phyloP scores from a whole-genome alignment of 768 basidiomycete genomes.

The Hydnum rufescens region DNA sequence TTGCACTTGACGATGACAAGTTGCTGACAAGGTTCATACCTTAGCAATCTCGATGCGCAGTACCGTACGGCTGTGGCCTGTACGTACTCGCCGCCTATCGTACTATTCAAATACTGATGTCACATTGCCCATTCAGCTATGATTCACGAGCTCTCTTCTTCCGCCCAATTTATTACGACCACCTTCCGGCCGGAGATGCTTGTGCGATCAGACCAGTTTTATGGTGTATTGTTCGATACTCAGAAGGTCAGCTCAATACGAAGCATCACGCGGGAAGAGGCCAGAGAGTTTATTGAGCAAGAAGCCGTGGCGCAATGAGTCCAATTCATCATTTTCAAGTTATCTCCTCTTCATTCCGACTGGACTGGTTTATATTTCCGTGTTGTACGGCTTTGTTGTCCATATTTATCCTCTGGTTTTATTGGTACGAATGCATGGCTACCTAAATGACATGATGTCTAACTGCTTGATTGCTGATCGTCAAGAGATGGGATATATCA shows the following conservation, averaged over 20 bases:
- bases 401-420: too few species aligned
- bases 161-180: conserved; percentile 93
- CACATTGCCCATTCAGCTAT: conserved; percentile 33
- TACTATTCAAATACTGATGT: neutral
- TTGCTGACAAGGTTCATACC: neutral
- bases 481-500: too few species aligned
- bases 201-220: conserved; percentile 88
- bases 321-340: neutral
- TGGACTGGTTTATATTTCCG: too few species aligned
- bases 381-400: too few species aligned
- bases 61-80: conserved; percentile 93
- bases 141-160: conserved; percentile 77
- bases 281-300: conserved; percentile 77
- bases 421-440: too few species aligned
- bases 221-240: conserved; percentile 89
- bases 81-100: conserved; percentile 23
- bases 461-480: too few species aligned
- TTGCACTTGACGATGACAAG: neutral
- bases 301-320: conserved; percentile 11
- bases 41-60: conserved; percentile 73
- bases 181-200: conserved; percentile 98
- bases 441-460: too few species aligned
- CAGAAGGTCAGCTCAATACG: conserved; percentile 86
- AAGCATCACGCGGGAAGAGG: conserved; percentile 73
- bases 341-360: neutral